Percentiles rank a stretch among this genome's conserved stretches.
These are phyloP conservation scores for Trichophyton benhamiae DNA, from an alignment of 2,329 filamentous ascomycete species.

Conservation along the genomic window DNA sequence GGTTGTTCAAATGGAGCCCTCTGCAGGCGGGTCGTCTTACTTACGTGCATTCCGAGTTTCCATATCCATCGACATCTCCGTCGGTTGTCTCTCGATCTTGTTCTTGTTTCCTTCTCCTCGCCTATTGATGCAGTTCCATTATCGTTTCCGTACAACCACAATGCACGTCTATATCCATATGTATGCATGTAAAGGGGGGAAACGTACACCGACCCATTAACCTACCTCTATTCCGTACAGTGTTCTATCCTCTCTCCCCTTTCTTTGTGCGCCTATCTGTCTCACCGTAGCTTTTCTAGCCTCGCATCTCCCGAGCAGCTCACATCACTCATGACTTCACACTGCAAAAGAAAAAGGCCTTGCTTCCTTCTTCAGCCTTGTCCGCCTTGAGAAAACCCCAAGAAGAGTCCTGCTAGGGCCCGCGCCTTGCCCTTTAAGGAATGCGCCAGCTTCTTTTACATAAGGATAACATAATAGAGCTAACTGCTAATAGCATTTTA, in stretches of 20 bases:
- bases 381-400: neutral
- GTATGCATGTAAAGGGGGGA: neutral
- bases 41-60: neutral
- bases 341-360: neutral
- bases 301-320: neutral
- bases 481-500: neutral
- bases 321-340: no score
- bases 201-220: neutral
- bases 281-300: neutral
- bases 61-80: neutral
- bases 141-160: neutral
- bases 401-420: neutral
- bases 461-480: neutral
- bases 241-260: neutral
- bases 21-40: neutral
- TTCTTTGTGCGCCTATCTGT: neutral
- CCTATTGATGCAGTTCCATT: neutral
- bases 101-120: neutral
- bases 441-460: neutral
- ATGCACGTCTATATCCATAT: neutral
- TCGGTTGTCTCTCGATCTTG: neutral
- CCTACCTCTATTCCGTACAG: neutral
- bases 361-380: slow-evolving; percentile 2
- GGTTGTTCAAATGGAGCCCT: neutral
- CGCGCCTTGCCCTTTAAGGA: neutral